phyloP scores from a whole-genome alignment of 495 filamentous ascomycete species.

The Trypethelium eluteriae region DNA sequence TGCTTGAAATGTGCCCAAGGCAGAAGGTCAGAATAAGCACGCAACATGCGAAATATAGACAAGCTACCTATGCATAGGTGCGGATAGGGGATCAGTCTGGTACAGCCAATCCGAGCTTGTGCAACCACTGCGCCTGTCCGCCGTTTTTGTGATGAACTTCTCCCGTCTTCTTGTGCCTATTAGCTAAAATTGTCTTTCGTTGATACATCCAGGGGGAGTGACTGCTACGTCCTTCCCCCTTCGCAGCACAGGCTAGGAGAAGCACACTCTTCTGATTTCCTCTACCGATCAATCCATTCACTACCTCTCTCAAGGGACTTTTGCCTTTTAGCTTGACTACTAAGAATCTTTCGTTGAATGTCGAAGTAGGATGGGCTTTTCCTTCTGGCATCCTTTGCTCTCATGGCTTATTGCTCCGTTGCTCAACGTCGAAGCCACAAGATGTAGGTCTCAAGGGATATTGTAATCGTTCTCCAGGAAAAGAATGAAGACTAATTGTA shows the following conservation, averaged over 20 bases:
- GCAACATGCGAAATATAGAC: conserved; percentile 1
- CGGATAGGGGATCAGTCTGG: too few relatives aligned
- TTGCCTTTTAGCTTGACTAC: neutral
- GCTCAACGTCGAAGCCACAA: neutral
- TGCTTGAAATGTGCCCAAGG: neutral
- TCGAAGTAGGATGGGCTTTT: neutral
- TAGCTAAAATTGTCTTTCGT: neutral
- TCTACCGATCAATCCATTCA: neutral
- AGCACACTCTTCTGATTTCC: neutral
- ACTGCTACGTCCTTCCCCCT: neutral
- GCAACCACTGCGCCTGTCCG: neutral
- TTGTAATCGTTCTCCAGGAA: neutral
- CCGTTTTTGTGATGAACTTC: neutral
- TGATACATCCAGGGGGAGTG: neutral
- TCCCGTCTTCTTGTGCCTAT: neutral
- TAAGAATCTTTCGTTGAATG: neutral
- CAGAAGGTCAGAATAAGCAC: neutral
- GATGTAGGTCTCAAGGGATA: conserved; percentile 1
- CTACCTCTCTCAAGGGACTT: neutral
- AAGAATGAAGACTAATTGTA: neutral
- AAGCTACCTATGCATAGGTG: too few relatives aligned
- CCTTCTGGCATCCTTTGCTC: neutral
- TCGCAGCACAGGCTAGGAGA: neutral
- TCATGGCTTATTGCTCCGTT: neutral
- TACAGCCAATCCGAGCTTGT: neutral